These are phyloP conservation scores for Fusarium globosum DNA, from an alignment of 2,329 filamentous ascomycete genomes.

Conservation along the genomic window DNA sequence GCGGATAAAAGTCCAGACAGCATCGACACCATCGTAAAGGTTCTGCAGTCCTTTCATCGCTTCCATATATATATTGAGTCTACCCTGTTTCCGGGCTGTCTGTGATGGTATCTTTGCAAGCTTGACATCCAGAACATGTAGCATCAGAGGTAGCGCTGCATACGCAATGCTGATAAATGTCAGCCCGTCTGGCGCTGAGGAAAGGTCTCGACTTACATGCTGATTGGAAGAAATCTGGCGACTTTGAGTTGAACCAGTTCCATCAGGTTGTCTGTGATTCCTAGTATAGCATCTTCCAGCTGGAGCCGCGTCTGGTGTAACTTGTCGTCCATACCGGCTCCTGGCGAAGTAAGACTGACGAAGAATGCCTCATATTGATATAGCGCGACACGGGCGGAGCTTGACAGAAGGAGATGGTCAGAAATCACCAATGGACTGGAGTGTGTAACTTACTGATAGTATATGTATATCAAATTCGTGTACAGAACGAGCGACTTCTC, in stretches of 20 bases:
- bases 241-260: slow-evolving; percentile 19
- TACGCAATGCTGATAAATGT: neutral
- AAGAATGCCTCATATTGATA: neutral
- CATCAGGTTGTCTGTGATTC: slow-evolving; percentile 25
- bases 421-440: accelerated
- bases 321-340: accelerated
- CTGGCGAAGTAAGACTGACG: accelerated
- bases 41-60: neutral
- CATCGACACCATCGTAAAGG: neutral
- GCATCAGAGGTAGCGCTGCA: accelerated
- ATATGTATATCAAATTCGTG: slow-evolving; percentile 30
- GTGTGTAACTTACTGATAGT: neutral
- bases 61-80: neutral
- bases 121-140: neutral
- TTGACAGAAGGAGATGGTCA: neutral
- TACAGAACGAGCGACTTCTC: slow-evolving; percentile 19
- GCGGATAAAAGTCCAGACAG: neutral
- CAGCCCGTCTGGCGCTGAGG: accelerated
- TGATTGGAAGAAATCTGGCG: slow-evolving; percentile 14
- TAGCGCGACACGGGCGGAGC: neutral
- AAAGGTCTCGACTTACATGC: slow-evolving; percentile 4
- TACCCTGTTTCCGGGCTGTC: neutral
- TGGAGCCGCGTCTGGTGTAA: neutral
- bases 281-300: slow-evolving; percentile 1
- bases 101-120: neutral